Evolutionary conservation across 164 flowering plant species (phyloP).

Genomic region (Euptelea pleiosperma): DNA sequence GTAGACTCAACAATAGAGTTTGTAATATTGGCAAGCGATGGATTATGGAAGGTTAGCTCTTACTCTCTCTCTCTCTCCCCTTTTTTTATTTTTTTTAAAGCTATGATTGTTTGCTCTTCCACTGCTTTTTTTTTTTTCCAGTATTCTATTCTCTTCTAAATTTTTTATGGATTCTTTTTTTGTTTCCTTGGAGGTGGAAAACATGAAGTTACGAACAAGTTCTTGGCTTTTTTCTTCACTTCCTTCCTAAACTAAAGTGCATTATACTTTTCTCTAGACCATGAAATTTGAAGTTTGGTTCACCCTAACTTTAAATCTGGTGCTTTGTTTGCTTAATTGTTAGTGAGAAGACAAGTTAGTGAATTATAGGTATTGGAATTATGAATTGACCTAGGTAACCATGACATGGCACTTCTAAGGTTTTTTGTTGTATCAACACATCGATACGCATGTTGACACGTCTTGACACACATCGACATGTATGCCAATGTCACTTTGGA

Average conservation of each 20-base stretch:
- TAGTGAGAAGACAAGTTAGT: not conserved
- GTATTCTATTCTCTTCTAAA: not conserved
- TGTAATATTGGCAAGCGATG: constrained; percentile 75
- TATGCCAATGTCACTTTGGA: too few relatives aligned
- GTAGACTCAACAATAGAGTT: constrained; percentile 45
- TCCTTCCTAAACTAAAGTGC: too few relatives aligned
- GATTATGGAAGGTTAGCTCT: constrained; percentile 74
- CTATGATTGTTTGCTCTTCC: not conserved
- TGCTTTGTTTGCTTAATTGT: not conserved
- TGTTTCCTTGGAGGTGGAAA: not conserved
- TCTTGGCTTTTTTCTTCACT: not conserved
- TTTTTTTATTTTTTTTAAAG: not conserved
- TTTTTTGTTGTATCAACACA: too few relatives aligned
- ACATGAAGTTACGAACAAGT: not conserved
- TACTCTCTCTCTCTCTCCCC: not conserved
- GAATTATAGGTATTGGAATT: too few relatives aligned
- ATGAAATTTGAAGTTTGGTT: not conserved
- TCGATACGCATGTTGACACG: too few relatives aligned
- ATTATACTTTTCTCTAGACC: not conserved
- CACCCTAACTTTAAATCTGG: not conserved
- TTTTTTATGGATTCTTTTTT: too few relatives aligned
- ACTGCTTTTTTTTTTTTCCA: not conserved
- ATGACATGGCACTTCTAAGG: too few relatives aligned
- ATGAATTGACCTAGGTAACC: too few relatives aligned
- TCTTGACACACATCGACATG: too few relatives aligned